These are phyloP conservation scores for Hemerocallis citrina DNA, from an alignment of 106 monocot genomes.

Conservation along the genomic window DNA sequence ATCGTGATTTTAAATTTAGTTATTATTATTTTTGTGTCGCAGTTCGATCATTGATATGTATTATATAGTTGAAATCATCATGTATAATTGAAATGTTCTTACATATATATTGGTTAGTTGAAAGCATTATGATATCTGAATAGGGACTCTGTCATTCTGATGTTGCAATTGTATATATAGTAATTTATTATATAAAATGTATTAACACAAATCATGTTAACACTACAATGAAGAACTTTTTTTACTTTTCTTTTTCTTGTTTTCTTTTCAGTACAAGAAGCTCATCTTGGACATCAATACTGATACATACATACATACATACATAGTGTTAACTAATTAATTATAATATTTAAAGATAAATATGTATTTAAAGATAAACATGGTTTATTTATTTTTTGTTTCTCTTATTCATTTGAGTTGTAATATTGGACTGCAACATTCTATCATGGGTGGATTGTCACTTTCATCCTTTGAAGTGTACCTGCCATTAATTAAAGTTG, in stretches of 20 bases:
- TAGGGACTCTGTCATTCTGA: neutral
- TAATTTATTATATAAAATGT: neutral
- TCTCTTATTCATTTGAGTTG: neutral
- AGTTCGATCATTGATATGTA: neutral
- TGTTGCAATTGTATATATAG: neutral
- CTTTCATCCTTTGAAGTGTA: slow-evolving; percentile 33
- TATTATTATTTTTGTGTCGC: neutral
- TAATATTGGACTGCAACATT: slow-evolving; percentile 10
- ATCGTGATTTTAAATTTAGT: neutral
- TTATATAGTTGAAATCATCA: too few relatives aligned
- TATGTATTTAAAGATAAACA: neutral
- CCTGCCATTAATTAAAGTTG: slow-evolving; percentile 28
- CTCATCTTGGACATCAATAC: neutral
- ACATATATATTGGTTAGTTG: neutral
- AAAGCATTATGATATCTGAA: neutral
- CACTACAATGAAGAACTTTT: too few relatives aligned
- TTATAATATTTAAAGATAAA: neutral
- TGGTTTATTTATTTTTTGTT: neutral
- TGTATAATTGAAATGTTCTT: too few relatives aligned
- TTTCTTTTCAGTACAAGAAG: neutral
- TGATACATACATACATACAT: neutral
- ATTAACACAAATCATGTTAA: too few relatives aligned
- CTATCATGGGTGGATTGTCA: slow-evolving; percentile 30
- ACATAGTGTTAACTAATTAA: neutral
- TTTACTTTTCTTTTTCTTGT: neutral